A percentile compares a stretch with the other conserved stretches of the same genome.
Evolutionary conservation across 352 stramenopile species (phyloP).

Genomic region (Saprolegnia parasitica): DNA sequence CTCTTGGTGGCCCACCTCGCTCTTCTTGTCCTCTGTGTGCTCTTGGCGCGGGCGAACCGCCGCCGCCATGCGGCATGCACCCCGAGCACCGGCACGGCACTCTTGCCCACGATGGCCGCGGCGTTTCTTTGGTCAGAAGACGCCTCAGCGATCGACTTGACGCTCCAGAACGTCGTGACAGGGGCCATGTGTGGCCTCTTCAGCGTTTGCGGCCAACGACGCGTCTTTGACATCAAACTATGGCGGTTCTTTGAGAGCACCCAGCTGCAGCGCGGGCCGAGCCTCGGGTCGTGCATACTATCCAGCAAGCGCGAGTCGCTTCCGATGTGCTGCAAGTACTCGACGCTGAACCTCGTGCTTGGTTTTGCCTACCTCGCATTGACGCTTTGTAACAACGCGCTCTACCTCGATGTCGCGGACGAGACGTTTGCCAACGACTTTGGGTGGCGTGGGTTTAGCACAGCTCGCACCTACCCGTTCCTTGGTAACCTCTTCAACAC

Average conservation of each 20-base stretch:
- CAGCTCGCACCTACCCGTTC: neutral
- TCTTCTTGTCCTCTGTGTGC: neutral
- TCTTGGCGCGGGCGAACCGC: neutral
- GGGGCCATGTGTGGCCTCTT: neutral
- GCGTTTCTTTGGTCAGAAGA: neutral
- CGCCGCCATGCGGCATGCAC: too few relatives aligned
- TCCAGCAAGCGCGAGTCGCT: neutral
- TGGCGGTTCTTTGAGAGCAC: neutral
- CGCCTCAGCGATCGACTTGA: neutral
- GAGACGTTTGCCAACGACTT: slow-evolving; percentile 12
- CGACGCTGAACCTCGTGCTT: neutral
- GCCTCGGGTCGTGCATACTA: neutral
- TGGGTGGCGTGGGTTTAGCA: slow-evolving; percentile 15
- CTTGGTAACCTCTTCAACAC: neutral
- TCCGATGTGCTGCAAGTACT: neutral
- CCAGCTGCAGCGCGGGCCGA: neutral
- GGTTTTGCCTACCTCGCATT: neutral
- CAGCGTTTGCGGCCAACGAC: neutral
- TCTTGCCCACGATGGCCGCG: neutral
- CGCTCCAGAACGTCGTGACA: neutral
- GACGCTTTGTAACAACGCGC: neutral
- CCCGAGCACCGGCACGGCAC: neutral
- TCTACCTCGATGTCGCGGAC: neutral
- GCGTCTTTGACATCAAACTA: neutral
- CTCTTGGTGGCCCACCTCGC: neutral